Evolutionary conservation across 2,329 filamentous ascomycete genomes (phyloP).

Genomic region (Cordyceps militaris): DNA sequence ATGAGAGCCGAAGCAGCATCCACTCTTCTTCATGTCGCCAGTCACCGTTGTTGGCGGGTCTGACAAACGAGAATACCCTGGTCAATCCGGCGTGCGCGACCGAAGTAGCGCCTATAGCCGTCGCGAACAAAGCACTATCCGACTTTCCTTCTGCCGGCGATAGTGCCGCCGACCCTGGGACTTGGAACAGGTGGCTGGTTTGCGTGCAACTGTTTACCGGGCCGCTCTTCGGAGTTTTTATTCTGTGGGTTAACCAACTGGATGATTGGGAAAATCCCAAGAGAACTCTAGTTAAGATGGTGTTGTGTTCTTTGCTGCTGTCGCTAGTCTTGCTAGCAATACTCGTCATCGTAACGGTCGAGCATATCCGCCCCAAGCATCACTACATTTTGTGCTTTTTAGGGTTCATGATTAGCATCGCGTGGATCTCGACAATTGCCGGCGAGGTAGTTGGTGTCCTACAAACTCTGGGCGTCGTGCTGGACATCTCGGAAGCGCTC

Average conservation of each 20-base stretch:
- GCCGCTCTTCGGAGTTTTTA: slow-evolving; percentile 71
- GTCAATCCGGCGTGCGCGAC: background rate
- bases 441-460: slow-evolving; percentile 92
- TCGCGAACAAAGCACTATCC: slow-evolving; percentile 23
- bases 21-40: slow-evolving; percentile 13
- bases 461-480: slow-evolving; percentile 85
- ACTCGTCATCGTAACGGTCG: slow-evolving; percentile 62
- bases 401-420: slow-evolving; percentile 84
- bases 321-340: slow-evolving; percentile 61
- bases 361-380: slow-evolving; percentile 61
- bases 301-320: slow-evolving; percentile 57
- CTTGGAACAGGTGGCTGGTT: slow-evolving; percentile 91
- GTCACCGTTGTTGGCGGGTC: slow-evolving; percentile 16
- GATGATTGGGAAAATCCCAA: slow-evolving; percentile 50
- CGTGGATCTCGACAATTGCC: slow-evolving; percentile 94
- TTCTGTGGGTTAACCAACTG: slow-evolving; percentile 63
- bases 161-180: slow-evolving; percentile 36
- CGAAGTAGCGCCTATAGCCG: background rate
- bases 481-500: slow-evolving; percentile 90
- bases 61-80: slow-evolving; percentile 19
- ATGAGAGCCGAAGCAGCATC: slow-evolving; percentile 22
- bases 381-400: slow-evolving; percentile 77
- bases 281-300: slow-evolving; percentile 46
- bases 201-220: slow-evolving; percentile 79
- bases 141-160: slow-evolving; percentile 27